Percentiles rank a stretch among this genome's conserved stretches.
Evolutionary conservation across 2,329 filamentous ascomycete genomes (phyloP).

Genomic region (Simplicillium sp.): DNA sequence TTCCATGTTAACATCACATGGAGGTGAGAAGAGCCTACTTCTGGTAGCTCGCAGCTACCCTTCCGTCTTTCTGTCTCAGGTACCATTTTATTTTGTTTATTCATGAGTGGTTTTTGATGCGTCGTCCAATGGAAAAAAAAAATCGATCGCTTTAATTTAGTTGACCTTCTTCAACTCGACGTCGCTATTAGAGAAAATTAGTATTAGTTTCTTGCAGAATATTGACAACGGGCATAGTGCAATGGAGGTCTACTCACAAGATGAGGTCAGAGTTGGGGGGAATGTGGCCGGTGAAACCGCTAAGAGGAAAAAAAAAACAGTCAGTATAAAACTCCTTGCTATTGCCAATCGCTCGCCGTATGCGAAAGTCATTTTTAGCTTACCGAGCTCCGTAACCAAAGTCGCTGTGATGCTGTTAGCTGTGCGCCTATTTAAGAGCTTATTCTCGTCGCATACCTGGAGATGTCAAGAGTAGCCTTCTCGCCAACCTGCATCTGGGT

Average conservation of each 20-base stretch:
- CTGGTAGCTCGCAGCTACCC: too few relatives aligned
- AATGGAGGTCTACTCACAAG: conserved; percentile 56
- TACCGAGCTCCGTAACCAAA: conserved; percentile 56
- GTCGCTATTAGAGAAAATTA: conserved; percentile 38
- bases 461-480: conserved; percentile 77
- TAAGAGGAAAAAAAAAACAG: conserved; percentile 20
- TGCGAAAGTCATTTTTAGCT: conserved; percentile 15
- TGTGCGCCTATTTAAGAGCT: neutral
- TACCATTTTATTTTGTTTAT: neutral
- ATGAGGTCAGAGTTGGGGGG: conserved; percentile 66
- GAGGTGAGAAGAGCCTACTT: too few relatives aligned
- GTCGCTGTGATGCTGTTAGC: conserved; percentile 35
- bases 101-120: neutral
- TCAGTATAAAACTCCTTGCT: conserved; percentile 7
- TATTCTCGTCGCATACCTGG: conserved; percentile 42
- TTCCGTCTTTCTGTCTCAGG: neutral
- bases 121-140: neutral
- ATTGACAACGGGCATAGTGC: too few relatives aligned
- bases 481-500: conserved; percentile 81
- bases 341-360: conserved; percentile 2
- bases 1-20: too few relatives aligned
- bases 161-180: conserved; percentile 60
- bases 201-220: conserved; percentile 3
- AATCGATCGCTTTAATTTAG: conserved; percentile 14
- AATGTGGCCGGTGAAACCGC: conserved; percentile 72